Base-by-base conservation (phyloP, 2,329 filamentous ascomycete species). In the Colletotrichum liaoningense region DNA sequence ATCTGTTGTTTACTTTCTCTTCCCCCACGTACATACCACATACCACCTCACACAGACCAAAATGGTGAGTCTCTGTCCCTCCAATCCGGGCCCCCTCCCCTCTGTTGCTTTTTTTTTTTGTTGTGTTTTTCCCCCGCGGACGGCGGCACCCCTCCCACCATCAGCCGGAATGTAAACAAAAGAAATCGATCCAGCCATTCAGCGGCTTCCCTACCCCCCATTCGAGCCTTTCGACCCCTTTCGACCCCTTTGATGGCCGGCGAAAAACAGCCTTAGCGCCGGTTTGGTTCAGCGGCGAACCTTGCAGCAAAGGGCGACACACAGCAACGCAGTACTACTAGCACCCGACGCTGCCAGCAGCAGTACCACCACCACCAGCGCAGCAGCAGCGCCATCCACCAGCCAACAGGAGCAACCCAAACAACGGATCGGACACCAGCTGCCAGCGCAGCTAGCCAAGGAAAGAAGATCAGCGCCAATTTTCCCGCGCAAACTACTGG, bases 31-130 rank as follows among this genome's bases (percentile, higher is more conserved):
- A 38, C 56, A 33, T 46, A 49, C 33, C 49, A 62, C 46, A 26
- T 42, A 42, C 38, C 33, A 22, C 63, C 72, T 69, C 66, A 64
- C 69, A 71, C 75, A 67, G 67, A 65, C 66, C 74, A 81, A 77
- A 80, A 83, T 83, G 81, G 81, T 83, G 79, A 83, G 81, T 83
- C 52, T n/a, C 63, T n/a, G 3, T 65, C 52, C 33, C 30, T 22
- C 52, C 33, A 24, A 12, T 59, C 12, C 54, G 22, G 22, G 42
- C n/a, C 46, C 33, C n/a, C 14, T 22, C 30, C 69, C 57, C 35
- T 57, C 35, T 24, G 60, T 69, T 57, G 69, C 63, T 22, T 63
- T 73, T 56, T 24, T 73, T 70, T 68, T 71, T 67, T 60, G 63
- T 64, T 67, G 69, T 68, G 35, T 59, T 66, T 66, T 63, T 56